Conservation (phyloP, 1,139 yeast genomes). For the Yamadazyma trypodendri region DNA sequence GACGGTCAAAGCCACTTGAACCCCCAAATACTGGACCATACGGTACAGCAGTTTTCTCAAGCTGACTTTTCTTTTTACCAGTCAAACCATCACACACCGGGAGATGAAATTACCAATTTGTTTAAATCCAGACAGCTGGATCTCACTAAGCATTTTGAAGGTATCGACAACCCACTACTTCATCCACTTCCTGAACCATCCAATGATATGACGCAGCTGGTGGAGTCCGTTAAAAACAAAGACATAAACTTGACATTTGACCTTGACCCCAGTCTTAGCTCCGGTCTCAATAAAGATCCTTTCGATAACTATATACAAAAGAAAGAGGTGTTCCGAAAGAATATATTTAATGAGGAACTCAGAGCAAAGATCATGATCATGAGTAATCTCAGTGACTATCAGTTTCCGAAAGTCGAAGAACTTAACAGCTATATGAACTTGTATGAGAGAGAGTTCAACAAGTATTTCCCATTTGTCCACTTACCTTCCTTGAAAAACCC, state of each 20-base stretch:
- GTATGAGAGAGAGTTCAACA: slow-evolving; percentile 73
- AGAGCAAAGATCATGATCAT: slow-evolving; percentile 52
- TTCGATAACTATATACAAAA: not conserved
- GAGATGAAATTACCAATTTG: slow-evolving; percentile 44
- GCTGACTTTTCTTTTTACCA: not conserved
- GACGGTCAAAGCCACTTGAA: slow-evolving; percentile 15
- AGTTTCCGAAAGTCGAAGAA: slow-evolving; percentile 73
- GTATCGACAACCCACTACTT: not conserved
- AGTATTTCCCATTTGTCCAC: slow-evolving; percentile 82
- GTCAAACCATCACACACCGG: not conserved
- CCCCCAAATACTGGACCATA: not conserved
- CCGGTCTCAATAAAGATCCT: not conserved
- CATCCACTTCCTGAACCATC: not conserved
- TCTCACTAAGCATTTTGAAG: slow-evolving; percentile 39
- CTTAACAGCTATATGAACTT: slow-evolving; percentile 70
- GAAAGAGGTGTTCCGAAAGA: not conserved
- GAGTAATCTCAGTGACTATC: slow-evolving; percentile 49
- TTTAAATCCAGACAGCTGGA: slow-evolving; percentile 64
- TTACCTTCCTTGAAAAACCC: slow-evolving; percentile 62
- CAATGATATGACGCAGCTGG: not conserved
- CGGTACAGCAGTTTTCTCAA: not conserved
- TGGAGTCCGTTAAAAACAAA: not conserved
- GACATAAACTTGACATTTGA: not conserved
- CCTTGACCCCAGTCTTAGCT: slow-evolving; percentile 1
- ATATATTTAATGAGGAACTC: slow-evolving; percentile 39